These are phyloP conservation scores for Hypomontagnella submonticulosa DNA, from an alignment of 495 filamentous ascomycete genomes.

Conservation along the genomic window DNA sequence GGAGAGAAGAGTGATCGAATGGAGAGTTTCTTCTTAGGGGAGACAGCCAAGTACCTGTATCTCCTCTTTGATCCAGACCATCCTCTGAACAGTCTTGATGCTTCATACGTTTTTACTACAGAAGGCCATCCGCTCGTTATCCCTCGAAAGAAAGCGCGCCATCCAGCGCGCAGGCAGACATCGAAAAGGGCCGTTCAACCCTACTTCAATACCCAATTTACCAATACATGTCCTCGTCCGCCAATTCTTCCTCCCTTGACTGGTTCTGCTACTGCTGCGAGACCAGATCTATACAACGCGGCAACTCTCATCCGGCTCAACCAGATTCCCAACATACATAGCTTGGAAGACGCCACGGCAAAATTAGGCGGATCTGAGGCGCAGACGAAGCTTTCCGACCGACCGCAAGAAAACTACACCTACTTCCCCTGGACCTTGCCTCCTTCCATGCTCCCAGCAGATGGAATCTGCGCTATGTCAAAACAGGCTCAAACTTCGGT, in stretches of 20 bases:
- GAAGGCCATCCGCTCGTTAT: constrained; percentile 95
- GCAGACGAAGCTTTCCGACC: constrained; percentile 45
- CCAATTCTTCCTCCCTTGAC: constrained; percentile 69
- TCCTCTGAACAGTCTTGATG: constrained; percentile 87
- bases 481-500: constrained; percentile 69
- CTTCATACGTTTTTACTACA: constrained; percentile 91
- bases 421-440: constrained; percentile 96
- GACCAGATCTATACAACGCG: constrained; percentile 91
- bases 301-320: constrained; percentile 86
- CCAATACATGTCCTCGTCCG: constrained; percentile 70
- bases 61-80: constrained; percentile 87
- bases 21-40: constrained; percentile 98
- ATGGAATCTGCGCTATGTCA: constrained; percentile 73
- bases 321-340: constrained; percentile 69
- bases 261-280: constrained; percentile 81
- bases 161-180: constrained; percentile 26
- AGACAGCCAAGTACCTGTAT: constrained; percentile 95
- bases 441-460: constrained; percentile 72
- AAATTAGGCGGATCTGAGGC: constrained; percentile 15
- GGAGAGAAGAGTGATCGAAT: constrained; percentile 94
- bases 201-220: constrained; percentile 53
- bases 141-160: constrained; percentile 61
- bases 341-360: constrained; percentile 55
- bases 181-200: constrained; percentile 30
- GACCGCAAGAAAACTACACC: constrained; percentile 76